Evolutionary conservation across 768 basidiomycete genomes (phyloP).

Genomic region (Leccinum uliginosum): DNA sequence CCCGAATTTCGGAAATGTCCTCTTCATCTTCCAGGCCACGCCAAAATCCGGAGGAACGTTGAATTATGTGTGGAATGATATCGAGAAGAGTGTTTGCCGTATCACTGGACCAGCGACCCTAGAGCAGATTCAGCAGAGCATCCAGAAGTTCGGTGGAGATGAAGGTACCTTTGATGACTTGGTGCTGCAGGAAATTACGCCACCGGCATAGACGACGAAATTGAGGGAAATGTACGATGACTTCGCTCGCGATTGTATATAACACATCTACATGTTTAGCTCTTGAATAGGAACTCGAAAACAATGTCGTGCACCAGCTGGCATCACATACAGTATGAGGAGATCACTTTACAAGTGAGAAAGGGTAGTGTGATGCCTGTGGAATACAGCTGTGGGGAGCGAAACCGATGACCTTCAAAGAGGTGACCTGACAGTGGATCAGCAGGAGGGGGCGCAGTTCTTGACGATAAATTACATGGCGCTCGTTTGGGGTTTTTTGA

Average conservation of each 20-base stretch:
- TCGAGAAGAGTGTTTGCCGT: background rate
- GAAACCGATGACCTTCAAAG: no score
- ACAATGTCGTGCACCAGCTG: no score
- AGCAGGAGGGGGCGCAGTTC: no score
- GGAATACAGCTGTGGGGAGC: no score
- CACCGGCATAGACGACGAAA: background rate
- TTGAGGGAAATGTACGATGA: background rate
- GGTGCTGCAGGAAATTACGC: background rate
- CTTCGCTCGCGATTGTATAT: background rate
- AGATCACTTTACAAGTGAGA: no score
- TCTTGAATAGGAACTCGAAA: background rate
- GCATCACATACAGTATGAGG: no score
- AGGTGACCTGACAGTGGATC: no score
- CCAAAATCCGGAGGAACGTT: background rate
- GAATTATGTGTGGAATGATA: background rate
- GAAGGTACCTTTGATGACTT: background rate
- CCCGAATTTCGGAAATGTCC: no score
- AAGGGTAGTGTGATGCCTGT: no score
- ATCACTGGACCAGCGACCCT: background rate
- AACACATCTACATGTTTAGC: background rate
- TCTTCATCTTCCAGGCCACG: background rate
- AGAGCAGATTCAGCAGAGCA: background rate
- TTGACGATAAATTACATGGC: background rate
- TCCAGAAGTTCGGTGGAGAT: background rate
- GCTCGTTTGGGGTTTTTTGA: conserved; percentile 50